Evolutionary conservation across 805 yeast genomes (phyloP).

Genomic region (Schwanniomyces sp.): DNA sequence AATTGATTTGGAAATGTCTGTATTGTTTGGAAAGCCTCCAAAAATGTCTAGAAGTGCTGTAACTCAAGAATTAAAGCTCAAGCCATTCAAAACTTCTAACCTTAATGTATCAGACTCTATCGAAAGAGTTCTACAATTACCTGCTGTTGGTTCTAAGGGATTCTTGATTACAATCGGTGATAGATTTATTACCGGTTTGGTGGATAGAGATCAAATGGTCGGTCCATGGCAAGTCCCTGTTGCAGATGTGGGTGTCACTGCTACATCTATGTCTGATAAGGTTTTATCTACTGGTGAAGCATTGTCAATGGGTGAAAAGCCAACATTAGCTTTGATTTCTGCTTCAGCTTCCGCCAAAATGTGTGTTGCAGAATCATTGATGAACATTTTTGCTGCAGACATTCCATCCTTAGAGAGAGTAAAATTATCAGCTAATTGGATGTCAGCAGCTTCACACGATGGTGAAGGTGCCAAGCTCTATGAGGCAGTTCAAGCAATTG

Average conservation of each 20-base stretch:
- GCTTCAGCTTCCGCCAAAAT: slow-evolving; percentile 92
- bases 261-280: slow-evolving; percentile 79
- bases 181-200: slow-evolving; percentile 93
- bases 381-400: slow-evolving; percentile 89
- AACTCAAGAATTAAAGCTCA: slow-evolving; percentile 58
- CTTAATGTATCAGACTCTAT: slow-evolving; percentile 61
- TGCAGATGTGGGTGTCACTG: slow-evolving; percentile 96
- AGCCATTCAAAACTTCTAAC: slow-evolving; percentile 31
- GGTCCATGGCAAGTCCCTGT: slow-evolving; percentile 99
- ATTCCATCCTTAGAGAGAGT: slow-evolving; percentile 70
- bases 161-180: slow-evolving; percentile 98
- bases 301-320: slow-evolving; percentile 95
- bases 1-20: slow-evolving; percentile 93
- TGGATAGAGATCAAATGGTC: slow-evolving; percentile 97
- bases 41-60: slow-evolving; percentile 79
- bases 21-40: slow-evolving; percentile 96
- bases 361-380: slow-evolving; percentile 91
- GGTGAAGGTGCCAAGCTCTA: slow-evolving; percentile 96
- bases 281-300: slow-evolving; percentile 89
- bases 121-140: slow-evolving; percentile 79
- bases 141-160: slow-evolving; percentile 92
- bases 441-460: slow-evolving; percentile 92
- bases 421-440: slow-evolving; percentile 97
- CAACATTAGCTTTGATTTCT: slow-evolving; percentile 81
- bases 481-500: slow-evolving; percentile 96